These are phyloP conservation scores for Dryas drummondii DNA, from an alignment of 306 rosid species.

Conservation along the genomic window DNA sequence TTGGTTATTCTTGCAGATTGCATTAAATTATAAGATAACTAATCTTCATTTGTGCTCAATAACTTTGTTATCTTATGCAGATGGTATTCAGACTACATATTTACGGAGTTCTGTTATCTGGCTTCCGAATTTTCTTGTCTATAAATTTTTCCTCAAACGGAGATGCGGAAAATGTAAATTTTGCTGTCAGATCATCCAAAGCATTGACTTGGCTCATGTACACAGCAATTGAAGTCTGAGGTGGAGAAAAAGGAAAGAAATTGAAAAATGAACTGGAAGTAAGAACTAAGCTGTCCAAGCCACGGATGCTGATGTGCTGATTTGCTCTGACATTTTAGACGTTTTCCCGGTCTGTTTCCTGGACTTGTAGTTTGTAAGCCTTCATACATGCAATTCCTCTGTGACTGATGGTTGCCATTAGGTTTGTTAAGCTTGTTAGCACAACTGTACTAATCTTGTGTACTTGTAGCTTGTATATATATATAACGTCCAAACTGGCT, in stretches of 20 bases:
- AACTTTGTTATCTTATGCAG: slow-evolving; percentile 11
- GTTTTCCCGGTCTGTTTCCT: not conserved
- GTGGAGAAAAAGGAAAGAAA: not conserved
- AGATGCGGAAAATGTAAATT: slow-evolving; percentile 8
- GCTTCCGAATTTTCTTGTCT: slow-evolving; percentile 5
- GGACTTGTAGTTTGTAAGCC: not conserved
- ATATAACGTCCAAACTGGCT: not conserved
- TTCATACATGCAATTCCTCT: slow-evolving; percentile 7
- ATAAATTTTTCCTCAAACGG: not conserved
- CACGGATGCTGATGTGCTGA: not conserved
- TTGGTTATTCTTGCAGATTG: slow-evolving; percentile 1
- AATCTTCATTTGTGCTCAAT: not conserved
- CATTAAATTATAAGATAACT: not conserved
- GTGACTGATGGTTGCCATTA: not conserved
- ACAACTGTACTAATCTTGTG: not conserved
- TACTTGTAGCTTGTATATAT: slow-evolving; percentile 12
- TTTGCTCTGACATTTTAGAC: slow-evolving; percentile 1
- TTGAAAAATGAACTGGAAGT: not conserved
- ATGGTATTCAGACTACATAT: not conserved
- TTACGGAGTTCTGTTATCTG: not conserved
- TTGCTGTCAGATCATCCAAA: not conserved
- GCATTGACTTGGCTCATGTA: not conserved
- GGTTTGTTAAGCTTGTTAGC: slow-evolving; percentile 12
- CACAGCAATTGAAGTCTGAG: slow-evolving; percentile 5
- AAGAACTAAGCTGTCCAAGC: slow-evolving; percentile 1